These are phyloP conservation scores for Auricularia sp. DNA, from an alignment of 768 basidiomycete genomes.

Conservation along the genomic window DNA sequence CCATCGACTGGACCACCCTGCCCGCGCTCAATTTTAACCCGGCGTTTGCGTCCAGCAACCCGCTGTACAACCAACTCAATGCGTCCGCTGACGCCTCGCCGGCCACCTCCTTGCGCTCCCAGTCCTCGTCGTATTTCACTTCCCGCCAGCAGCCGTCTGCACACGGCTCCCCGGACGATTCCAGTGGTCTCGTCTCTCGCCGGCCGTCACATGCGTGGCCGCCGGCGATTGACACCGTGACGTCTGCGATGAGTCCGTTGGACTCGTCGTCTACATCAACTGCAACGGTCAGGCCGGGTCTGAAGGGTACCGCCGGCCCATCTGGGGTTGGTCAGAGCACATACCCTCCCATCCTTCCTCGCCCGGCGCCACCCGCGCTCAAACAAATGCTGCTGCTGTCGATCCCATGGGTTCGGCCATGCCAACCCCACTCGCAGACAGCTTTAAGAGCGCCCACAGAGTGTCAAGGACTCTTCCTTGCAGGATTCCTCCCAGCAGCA, in stretches of 20 bases:
- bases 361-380: not conserved
- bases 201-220: not conserved
- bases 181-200: not conserved
- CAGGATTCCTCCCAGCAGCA: not conserved
- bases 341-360: not conserved
- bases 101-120: not conserved
- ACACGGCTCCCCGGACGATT: not conserved
- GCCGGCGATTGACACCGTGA: not conserved
- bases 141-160: not conserved
- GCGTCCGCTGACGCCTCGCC: not conserved
- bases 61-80: not conserved
- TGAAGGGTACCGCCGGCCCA: not conserved
- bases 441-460: not conserved
- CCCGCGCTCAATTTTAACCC: not conserved
- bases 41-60: not conserved
- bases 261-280: not conserved
- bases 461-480: not conserved
- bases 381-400: not conserved
- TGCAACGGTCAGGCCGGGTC: not conserved
- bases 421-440: not conserved
- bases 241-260: not conserved
- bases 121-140: not conserved
- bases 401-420: not conserved
- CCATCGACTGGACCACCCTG: constrained; percentile 1
- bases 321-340: not conserved